Conservation (phyloP, 306 rosid species). For the Herpetospermum pedunculosum region DNA sequence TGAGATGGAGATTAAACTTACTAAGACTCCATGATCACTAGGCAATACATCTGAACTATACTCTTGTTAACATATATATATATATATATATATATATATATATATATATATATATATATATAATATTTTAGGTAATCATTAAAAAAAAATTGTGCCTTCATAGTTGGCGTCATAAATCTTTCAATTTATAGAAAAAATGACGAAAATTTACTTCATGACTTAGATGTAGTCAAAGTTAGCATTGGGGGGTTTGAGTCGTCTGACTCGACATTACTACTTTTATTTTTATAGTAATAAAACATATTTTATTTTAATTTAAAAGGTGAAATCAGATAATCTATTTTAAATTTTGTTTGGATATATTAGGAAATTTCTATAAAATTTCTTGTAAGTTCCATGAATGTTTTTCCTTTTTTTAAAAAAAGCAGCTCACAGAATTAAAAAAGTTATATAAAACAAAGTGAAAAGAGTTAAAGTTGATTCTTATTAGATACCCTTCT, state of each 20-base stretch:
- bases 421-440: neutral
- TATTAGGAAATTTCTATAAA: neutral
- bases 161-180: too few relatives aligned
- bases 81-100: too few relatives aligned
- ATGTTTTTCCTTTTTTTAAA: too few relatives aligned
- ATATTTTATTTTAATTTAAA: neutral
- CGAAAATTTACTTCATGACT: too few relatives aligned
- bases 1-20: too few relatives aligned
- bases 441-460: neutral
- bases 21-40: too few relatives aligned
- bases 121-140: too few relatives aligned
- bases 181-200: neutral
- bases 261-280: slow-evolving; percentile 2
- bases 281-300: neutral
- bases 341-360: neutral
- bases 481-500: neutral
- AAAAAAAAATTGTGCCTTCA: too few relatives aligned
- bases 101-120: too few relatives aligned
- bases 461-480: neutral
- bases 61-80: too few relatives aligned
- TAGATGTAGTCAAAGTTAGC: neutral
- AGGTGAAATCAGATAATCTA: neutral
- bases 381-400: neutral
- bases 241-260: neutral
- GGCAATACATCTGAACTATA: too few relatives aligned